Evolutionary conservation across 2,329 filamentous ascomycete species (phyloP).

Genomic region (Apiospora saccharicola): DNA sequence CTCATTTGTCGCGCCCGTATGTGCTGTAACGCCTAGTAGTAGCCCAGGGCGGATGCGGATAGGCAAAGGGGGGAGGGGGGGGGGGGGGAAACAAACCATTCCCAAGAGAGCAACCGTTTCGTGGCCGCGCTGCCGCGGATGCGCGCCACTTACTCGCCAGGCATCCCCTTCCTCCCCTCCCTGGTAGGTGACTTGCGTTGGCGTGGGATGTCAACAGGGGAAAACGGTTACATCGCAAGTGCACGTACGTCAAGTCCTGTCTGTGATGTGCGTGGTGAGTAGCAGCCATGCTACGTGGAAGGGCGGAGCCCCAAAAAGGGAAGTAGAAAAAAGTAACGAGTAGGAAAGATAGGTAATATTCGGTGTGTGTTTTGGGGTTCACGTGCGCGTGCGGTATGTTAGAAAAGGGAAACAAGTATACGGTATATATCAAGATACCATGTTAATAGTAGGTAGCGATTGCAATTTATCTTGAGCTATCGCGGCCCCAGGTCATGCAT

Average conservation of each 20-base stretch:
- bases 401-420: too few relatives aligned
- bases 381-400: neutral
- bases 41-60: neutral
- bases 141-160: conserved; percentile 20
- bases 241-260: conserved; percentile 19
- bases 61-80: neutral
- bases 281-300: neutral
- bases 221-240: conserved; percentile 5
- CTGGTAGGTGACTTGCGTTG: neutral
- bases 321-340: too few relatives aligned
- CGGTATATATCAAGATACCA: neutral
- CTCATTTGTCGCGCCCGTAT: neutral
- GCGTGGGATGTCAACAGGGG: conserved; percentile 9
- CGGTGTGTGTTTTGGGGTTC: too few relatives aligned
- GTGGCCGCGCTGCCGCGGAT: conserved; percentile 14
- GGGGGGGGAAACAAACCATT: conserved; percentile 3
- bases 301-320: neutral
- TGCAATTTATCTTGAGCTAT: conserved; percentile 3
- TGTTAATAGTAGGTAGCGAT: neutral
- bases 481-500: neutral
- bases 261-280: neutral
- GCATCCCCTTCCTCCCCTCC: too few relatives aligned
- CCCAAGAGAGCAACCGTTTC: conserved; percentile 18
- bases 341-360: too few relatives aligned
- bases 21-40: conserved; percentile 1